phyloP scores from a whole-genome alignment of 257 asterid species.

The Nicotiana tabacum region DNA sequence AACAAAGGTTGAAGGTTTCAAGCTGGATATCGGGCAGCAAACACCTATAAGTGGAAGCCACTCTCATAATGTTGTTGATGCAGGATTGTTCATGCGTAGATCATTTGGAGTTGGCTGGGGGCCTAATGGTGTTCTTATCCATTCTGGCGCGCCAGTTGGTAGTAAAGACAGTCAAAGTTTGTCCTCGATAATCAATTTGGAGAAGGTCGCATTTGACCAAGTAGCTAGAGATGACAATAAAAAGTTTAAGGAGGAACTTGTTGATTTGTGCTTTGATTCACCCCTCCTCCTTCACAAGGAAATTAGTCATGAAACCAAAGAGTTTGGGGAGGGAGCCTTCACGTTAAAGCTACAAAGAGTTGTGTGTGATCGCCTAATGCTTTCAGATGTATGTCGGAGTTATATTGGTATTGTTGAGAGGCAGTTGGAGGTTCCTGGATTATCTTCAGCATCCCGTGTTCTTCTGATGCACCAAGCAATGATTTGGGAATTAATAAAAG shows the following conservation, averaged over 20 bases:
- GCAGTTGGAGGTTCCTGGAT: conserved; percentile 67
- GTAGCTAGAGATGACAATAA: conserved; percentile 67
- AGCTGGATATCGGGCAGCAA: conserved; percentile 50
- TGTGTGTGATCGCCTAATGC: conserved; percentile 52
- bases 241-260: conserved; percentile 54
- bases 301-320: conserved; percentile 51
- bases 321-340: conserved; percentile 51
- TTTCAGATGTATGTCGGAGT: conserved; percentile 78
- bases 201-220: conserved; percentile 76
- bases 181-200: conserved; percentile 78
- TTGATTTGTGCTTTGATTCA: conserved; percentile 63
- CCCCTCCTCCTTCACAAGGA: conserved; percentile 84
- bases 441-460: conserved; percentile 58
- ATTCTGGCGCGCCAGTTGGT: conserved; percentile 87
- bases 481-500: conserved; percentile 91
- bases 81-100: conserved; percentile 97
- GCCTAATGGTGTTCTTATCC: conserved; percentile 88
- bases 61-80: conserved; percentile 78
- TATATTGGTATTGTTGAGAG: conserved; percentile 73
- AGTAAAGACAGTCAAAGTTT: conserved; percentile 36
- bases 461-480: conserved; percentile 83
- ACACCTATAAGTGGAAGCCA: conserved; percentile 64
- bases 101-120: conserved; percentile 99
- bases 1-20: conserved; percentile 64
- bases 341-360: conserved; percentile 68